Conservation (phyloP, 768 basidiomycete species). For the Lactifluus pinguis region DNA sequence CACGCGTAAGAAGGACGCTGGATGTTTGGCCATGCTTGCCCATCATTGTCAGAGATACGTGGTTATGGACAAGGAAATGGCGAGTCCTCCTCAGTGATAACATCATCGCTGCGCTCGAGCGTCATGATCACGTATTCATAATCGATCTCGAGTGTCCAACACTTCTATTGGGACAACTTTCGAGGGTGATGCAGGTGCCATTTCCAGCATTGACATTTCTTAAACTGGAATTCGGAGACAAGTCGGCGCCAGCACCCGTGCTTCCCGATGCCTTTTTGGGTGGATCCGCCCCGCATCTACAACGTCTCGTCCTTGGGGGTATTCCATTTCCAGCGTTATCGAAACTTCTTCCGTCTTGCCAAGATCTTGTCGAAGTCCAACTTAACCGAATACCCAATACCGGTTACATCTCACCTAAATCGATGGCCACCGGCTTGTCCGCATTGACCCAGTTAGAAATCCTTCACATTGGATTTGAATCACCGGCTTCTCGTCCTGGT, state of each 20-base stretch:
- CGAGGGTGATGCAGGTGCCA: not conserved
- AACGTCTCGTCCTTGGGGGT: not conserved
- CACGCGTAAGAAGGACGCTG: not conserved
- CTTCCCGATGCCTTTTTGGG: not conserved
- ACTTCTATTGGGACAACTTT: not conserved
- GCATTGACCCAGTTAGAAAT: not conserved
- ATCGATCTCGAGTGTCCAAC: not conserved
- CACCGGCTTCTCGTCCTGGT: not conserved
- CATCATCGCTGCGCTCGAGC: not conserved
- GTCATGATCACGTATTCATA: not conserved
- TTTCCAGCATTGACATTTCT: not conserved
- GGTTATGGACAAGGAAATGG: too few species aligned
- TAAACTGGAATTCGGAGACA: not conserved
- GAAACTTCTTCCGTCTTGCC: not conserved
- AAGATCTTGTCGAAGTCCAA: not conserved
- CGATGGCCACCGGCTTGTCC: not conserved
- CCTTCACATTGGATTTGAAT: not conserved
- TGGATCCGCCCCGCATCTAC: not conserved
- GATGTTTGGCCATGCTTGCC: not conserved
- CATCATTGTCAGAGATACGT: not conserved
- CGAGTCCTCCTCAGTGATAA: not conserved
- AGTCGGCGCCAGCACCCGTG: not conserved
- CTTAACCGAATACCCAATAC: not conserved
- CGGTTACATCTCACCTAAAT: not conserved
- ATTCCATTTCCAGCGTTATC: not conserved